These are phyloP conservation scores for Petunia hybrid DNA, from an alignment of 305 asterid genomes.

Conservation along the genomic window DNA sequence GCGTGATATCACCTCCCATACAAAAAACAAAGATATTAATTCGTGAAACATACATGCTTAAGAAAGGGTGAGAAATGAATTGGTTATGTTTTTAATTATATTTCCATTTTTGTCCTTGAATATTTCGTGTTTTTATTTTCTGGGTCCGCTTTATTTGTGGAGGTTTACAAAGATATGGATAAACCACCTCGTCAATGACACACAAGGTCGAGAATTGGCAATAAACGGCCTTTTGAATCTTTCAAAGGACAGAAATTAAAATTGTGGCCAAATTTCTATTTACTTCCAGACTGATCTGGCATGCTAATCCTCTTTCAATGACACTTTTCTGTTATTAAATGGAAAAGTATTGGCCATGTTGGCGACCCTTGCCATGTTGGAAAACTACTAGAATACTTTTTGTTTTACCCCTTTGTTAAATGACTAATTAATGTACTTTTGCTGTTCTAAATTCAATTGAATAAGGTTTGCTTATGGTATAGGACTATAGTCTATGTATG, in stretches of 20 bases:
- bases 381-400: not conserved
- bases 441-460: not conserved
- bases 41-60: not conserved
- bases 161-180: conserved; percentile 12
- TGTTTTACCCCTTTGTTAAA: not conserved
- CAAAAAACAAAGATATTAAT: not conserved
- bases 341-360: conserved; percentile 19
- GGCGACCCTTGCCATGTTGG: not conserved
- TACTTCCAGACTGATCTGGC: conserved; percentile 44
- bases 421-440: not conserved
- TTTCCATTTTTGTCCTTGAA: conserved; percentile 20
- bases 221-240: conserved; percentile 51
- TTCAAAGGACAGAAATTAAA: conserved; percentile 38
- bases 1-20: not conserved
- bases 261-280: conserved; percentile 34
- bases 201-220: conserved; percentile 28
- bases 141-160: not conserved
- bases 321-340: not conserved
- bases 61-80: not conserved
- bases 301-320: conserved; percentile 48
- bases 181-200: conserved; percentile 18
- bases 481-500: not conserved
- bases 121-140: not conserved
- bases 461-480: not conserved
- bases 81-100: not conserved